Conservation (phyloP, 2,329 filamentous ascomycete species). For the Fusarium musae region DNA sequence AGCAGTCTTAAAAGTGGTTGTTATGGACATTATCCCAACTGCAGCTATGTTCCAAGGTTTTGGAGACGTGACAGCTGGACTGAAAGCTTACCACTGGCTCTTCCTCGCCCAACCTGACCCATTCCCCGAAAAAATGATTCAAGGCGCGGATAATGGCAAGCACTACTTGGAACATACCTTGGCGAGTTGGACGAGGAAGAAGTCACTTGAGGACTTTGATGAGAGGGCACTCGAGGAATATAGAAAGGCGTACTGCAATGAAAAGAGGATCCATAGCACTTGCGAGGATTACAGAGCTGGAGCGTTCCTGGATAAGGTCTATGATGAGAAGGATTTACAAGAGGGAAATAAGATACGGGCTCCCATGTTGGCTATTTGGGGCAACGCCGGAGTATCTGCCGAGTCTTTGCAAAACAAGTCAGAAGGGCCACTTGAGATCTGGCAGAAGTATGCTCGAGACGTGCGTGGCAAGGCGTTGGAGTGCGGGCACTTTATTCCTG, state of each 20-base stretch:
- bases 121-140: rapidly evolving
- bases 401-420: background rate
- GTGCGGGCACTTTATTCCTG: background rate
- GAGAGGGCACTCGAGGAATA: background rate
- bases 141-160: rapidly evolving
- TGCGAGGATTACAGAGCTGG: background rate
- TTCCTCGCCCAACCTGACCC: background rate
- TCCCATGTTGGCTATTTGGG: background rate
- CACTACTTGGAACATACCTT: background rate
- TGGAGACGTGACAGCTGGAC: background rate
- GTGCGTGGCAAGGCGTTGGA: background rate
- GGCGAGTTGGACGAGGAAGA: background rate
- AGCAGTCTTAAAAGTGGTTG: rapidly evolving
- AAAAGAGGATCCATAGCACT: background rate
- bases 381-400: background rate
- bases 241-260: background rate
- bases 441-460: background rate
- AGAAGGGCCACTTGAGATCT: background rate
- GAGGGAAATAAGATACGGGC: background rate
- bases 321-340: rapidly evolving
- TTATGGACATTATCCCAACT: background rate
- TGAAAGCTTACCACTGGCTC: background rate
- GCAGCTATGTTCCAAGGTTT: background rate
- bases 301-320: background rate
- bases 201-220: background rate